Base-by-base conservation (phyloP, 495 filamentous ascomycete species). In the Cercophora sp. region DNA sequence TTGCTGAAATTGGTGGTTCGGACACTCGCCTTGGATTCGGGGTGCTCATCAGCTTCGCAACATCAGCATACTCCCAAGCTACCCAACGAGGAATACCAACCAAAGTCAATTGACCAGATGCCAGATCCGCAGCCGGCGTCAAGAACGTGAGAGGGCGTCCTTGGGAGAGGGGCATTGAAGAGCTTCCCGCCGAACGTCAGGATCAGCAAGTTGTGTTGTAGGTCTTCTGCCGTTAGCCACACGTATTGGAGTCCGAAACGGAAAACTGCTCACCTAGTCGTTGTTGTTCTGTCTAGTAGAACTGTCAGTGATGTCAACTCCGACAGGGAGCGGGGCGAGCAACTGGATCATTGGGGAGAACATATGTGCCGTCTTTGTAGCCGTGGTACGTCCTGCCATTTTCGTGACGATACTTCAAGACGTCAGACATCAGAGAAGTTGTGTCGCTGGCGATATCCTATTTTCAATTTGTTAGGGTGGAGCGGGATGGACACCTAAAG, bases 321-420 rank as follows among this genome's bases (percentile, higher is more conserved):
- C 13, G 15, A 41, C 9, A 20, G 9, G 37, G 22, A 16, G 9
- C 37, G 16, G n/a, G 9, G 16, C 37, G 5, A 41, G 19, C 9
- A 32, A 32, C 29, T 32, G 8, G 13, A 31, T 56, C 54, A 16
- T 41, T 56, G 18, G 54, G 54, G 3, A 51, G 39, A 6, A 56
- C 34, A 35, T 56, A 56, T 39, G 35, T 65, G 41, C 67, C 69
- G 35, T 70, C 66, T 59, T 71, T 70, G 54, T 68, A 78, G 36
- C 66, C 69, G 48, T 77, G 72, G 53, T 79, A 79, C 18, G 65
- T 64, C 26, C 75, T 67, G 9, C 75, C 75, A 58, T 79, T 79
- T 56, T 79, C 70, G 18, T 54, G 39, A 11, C 55, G 48, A 22
- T 46, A 58, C 11, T 56, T 37, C 45, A 56, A 48, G 16, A 66